Evolutionary conservation across 1,284 basidiomycete genomes (phyloP), one percentile per base, ranked within the genome.

Genomic region (Volvariella surrecta): DNA sequence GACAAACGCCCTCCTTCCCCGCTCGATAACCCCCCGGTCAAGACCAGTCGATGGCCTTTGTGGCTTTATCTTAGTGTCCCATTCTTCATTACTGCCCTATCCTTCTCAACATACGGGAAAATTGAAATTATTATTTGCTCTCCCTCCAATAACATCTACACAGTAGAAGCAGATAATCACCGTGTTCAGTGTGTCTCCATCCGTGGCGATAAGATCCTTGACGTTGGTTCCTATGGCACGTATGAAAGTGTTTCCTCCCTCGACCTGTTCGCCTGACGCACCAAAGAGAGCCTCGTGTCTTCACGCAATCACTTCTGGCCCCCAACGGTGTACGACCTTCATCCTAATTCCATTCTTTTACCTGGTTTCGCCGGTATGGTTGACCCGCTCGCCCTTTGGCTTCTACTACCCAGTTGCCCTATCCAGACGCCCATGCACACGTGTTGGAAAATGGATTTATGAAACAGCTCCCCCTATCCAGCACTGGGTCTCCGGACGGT

Each of bases 401-500:
- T 17, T 37, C 31, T 19, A 11, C 17, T 39, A 18, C 37, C 43
- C 42, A 7, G 42, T 31, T 16, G 43, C 34, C 0, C 32, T 37
- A 20, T 16, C 46, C 48, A 84, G 90, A 94, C 60, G 77, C 88
- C 0, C 91, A 93, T 62, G 87, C 82, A 0, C 87, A 90, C 54
- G 63, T 89, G 11, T 55, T 88, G 18, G 66, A 74, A 20, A 82
- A 87, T 52, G 88, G 88, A 3, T 77, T 75, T 53, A 82, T 76
- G 56, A 71, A 66, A 57, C 74, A 79, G 47, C 72, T 88, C 4
- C 75, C 74, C 28, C 66, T 94, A 0, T 66, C 74, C 18, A 74
- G 71, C 11, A 71, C 77, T n/a, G 58, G 55, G 11, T 84, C 83
- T 1, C 60, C 81, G 0, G 56, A 72, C 54, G 83, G 84, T 82